phyloP scores from a whole-genome alignment of 495 filamentous ascomycete genomes.

The Zalerion maritima region DNA sequence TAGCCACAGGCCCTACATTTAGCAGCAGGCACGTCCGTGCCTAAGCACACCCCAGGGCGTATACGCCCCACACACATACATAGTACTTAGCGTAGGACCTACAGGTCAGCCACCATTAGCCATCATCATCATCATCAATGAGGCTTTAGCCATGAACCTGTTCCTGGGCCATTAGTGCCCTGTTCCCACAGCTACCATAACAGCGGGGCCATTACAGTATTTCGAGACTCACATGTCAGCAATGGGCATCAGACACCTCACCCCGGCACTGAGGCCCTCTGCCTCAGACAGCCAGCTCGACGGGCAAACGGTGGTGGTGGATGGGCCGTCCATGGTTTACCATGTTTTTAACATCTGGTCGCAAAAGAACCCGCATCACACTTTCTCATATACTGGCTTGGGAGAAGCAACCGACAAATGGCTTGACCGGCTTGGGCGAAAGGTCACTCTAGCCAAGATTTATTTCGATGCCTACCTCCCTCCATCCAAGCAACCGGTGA shows the following conservation, averaged over 20 bases:
- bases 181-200: no score
- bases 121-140: no score
- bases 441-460: slow-evolving; percentile 44
- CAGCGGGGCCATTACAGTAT: no score
- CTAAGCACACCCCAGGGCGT: no score
- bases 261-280: slow-evolving; percentile 41
- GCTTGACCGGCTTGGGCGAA: slow-evolving; percentile 38
- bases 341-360: slow-evolving; percentile 46
- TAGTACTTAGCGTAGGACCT: no score
- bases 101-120: no score
- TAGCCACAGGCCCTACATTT: no score
- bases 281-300: slow-evolving; percentile 32
- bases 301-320: slow-evolving; percentile 41
- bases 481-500: slow-evolving; percentile 34
- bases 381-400: slow-evolving; percentile 43
- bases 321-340: slow-evolving; percentile 64
- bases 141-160: no score
- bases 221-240: no score
- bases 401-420: slow-evolving; percentile 44
- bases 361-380: slow-evolving; percentile 20
- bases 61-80: no score
- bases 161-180: no score
- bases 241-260: slow-evolving; percentile 67
- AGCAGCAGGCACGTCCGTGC: no score
- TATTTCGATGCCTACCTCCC: slow-evolving; percentile 73